Base-by-base conservation (phyloP, 495 filamentous ascomycete genomes). In the Neurospora sp. region DNA sequence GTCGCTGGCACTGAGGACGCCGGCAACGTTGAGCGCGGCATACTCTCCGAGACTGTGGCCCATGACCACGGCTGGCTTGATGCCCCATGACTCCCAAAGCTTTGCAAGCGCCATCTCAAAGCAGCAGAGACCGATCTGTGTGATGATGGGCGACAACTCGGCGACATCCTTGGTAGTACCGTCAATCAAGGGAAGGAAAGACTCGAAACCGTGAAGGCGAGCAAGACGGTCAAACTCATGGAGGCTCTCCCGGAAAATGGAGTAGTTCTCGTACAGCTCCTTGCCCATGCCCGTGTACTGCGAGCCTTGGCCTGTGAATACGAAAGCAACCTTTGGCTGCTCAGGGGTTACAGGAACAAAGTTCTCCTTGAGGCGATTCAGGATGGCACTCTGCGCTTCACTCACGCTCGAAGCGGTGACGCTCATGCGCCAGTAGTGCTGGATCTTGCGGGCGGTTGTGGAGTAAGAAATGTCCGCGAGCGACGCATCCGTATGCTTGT, bases 31-130 rank as follows among this genome's bases (percentile, higher is more conserved):
- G 3, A 97, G 84, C 17, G 94, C 94, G 68, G 94, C 93, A 82
- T 95, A 97, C 79, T 97, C 94, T 72, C 94, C 94, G 14, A 88
- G 75, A 79, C 93, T 96, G 83, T 98, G 94, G 31, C 94, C 94
- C 42, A 97, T 84, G 3, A 97, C 92, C 45, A 89, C 91, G 70
- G 87, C 84, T 22, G 94, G 94, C 31, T 81, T 88, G 72, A 96
- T 86, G 42, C 92, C 94, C 87, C 93, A 91, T 8, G 92, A 90
- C 27, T 76, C 81, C 94, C 94, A 97, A 71, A 94, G 87, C 69
- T 89, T 89, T 31, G 92, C 90, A 69, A 96, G 84, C 4, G 94
- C 93, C 87, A 97, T 95, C 80, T 97, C 92, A 73, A 96, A 87
- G 74, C 89, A 93, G 22, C 87, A 88, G 38, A 93, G 86, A 31